A percentile compares a stretch with the other conserved stretches of the same genome.
phyloP scores from a whole-genome alignment of 176 grass and related monocot genomes.

The Ensete glaucum region DNA sequence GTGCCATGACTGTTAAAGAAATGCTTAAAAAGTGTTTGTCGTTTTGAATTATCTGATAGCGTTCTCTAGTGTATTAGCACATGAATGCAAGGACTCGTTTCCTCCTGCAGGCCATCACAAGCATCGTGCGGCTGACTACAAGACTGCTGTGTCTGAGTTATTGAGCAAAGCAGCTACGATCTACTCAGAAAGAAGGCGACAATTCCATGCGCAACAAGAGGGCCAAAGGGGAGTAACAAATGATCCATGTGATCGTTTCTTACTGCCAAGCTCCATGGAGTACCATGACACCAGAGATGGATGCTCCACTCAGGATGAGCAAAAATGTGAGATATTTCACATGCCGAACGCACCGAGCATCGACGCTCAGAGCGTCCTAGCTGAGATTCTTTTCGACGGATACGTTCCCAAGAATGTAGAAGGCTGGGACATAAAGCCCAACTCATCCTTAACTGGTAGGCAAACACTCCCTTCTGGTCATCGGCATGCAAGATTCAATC shows the following conservation, averaged over 20 bases:
- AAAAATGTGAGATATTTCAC: conserved; percentile 39
- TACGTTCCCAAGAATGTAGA: conserved; percentile 57
- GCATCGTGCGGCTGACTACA: conserved; percentile 57
- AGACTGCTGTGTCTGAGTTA: conserved; percentile 44
- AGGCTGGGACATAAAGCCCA: conserved; percentile 72
- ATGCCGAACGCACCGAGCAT: conserved; percentile 33
- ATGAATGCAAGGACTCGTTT: not conserved
- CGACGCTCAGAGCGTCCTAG: conserved; percentile 49
- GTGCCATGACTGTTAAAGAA: too few relatives aligned
- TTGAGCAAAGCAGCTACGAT: conserved; percentile 39
- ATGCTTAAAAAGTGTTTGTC: too few relatives aligned
- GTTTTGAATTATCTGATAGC: not conserved
- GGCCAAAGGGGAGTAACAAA: conserved; percentile 26
- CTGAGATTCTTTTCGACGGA: conserved; percentile 48
- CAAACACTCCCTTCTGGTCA: conserved; percentile 6
- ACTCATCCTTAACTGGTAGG: conserved; percentile 25
- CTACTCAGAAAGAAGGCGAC: conserved; percentile 37
- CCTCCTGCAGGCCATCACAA: conserved; percentile 65
- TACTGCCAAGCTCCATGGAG: conserved; percentile 62
- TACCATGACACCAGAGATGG: conserved; percentile 42
- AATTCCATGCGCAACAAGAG: conserved; percentile 20
- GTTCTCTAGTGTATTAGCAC: too few relatives aligned
- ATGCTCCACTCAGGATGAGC: not conserved
- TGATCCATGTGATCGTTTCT: conserved; percentile 32
- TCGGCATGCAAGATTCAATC: conserved; percentile 30